Percentiles rank a stretch among this genome's conserved stretches.
phyloP scores from a whole-genome alignment of 1,139 yeast species.

The Pichia sp. region DNA sequence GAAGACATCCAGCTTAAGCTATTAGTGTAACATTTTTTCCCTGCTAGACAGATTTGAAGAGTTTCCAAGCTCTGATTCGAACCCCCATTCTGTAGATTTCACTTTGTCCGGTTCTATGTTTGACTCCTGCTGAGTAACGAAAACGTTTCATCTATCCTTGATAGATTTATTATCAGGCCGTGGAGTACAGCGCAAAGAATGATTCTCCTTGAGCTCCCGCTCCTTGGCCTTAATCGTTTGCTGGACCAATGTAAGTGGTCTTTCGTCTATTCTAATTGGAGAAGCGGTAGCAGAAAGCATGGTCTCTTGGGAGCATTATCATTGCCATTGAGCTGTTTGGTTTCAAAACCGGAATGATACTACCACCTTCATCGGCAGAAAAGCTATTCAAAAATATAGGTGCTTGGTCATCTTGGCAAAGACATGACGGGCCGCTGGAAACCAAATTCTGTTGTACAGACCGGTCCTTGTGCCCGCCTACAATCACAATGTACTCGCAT shows the following conservation, averaged over 20 bases:
- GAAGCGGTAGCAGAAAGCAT: constrained; percentile 13
- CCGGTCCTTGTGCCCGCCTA: background rate
- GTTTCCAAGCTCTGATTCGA: background rate
- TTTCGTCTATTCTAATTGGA: constrained; percentile 9
- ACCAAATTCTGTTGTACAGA: background rate
- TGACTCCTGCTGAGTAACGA: constrained; percentile 14
- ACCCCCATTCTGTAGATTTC: constrained; percentile 29
- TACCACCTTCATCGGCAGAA: background rate
- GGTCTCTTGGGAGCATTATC: background rate
- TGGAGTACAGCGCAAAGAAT: constrained; percentile 25
- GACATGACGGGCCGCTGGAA: background rate
- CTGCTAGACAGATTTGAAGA: background rate
- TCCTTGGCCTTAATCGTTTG: constrained; percentile 31
- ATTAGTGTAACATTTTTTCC: background rate
- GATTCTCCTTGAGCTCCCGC: constrained; percentile 26
- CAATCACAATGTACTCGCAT: background rate
- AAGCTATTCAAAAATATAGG: constrained; percentile 1
- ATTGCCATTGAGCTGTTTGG: background rate
- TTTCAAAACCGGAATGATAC: background rate
- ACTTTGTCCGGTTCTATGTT: constrained; percentile 16
- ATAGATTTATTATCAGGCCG: constrained; percentile 21
- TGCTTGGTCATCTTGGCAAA: constrained; percentile 4
- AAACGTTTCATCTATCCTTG: constrained; percentile 19
- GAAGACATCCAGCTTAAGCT: constrained; percentile 3
- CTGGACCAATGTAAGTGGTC: constrained; percentile 26